Base-by-base conservation (phyloP, 306 rosid species). In the Vigna hirtella region DNA sequence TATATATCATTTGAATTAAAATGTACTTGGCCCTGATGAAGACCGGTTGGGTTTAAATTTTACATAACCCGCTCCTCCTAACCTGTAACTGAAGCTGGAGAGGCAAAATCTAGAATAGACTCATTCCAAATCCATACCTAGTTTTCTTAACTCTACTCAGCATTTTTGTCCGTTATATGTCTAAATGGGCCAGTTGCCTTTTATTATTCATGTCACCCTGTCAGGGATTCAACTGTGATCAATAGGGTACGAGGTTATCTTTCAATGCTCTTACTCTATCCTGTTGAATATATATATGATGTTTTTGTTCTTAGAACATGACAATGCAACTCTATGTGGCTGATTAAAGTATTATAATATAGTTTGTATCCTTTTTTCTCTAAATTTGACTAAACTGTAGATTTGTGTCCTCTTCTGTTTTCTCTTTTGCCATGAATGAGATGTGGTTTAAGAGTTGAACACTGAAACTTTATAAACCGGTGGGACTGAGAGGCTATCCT, bases 211-310 rank as follows among this genome's bases (percentile, higher is more conserved):
- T 78, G 77, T 22, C 11, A 52, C 15, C 61, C 42, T 78, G 73
- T 30, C 17, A 62, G 15, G 56, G 36, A 43, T 61, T 79, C 43
- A 14, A 57, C 24, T 49, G 34, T 20, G 42, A 59, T 38, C 73
- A 61, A 10, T n/a, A 20, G 30, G 78, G 57, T 75, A 50, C 17
- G n/a, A 66, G 30, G 14, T 22, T 67, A 62, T 22, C 26, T 49
- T 30, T 34, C 7, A 58, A 22, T 66, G 70, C 11, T 38, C 66
- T 58, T 70, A 55, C 59, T 56, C 63, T 53, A 10, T 81, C 38
- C 24, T 47, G 55, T 67, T 67, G 75, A 49, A 14, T 64, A 9
- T 30, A 7, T 61, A 42, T 61, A 42, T 42, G 47, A 42, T 42
- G 4, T 42, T 42, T 42, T 42, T 9, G 47, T 42, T 42, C 47